Percentiles rank a stretch among this genome's conserved stretches.
Conservation (phyloP, 176 grass and related monocot species). For the Guadua angustifolia region DNA sequence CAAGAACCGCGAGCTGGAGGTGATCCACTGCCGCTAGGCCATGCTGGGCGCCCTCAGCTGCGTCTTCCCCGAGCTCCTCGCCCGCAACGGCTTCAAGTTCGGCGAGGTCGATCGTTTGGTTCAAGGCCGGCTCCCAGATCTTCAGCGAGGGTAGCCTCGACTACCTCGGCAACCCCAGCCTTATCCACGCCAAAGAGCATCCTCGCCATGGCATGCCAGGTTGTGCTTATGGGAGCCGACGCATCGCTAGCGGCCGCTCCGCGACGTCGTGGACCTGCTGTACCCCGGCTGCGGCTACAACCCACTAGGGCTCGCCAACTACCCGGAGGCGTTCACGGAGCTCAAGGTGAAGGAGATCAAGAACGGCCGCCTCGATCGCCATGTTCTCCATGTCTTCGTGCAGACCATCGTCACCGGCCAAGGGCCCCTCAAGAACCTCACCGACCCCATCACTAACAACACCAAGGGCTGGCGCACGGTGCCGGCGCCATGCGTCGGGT, state of each 20-base stretch:
- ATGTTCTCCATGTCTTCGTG: constrained; percentile 89
- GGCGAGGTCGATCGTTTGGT: constrained; percentile 77
- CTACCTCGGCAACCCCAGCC: constrained; percentile 68
- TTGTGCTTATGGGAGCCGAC: constrained; percentile 75
- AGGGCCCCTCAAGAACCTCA: constrained; percentile 81
- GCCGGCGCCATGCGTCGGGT: constrained; percentile 64
- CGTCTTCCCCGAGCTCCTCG: constrained; percentile 63
- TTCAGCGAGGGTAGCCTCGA: constrained; percentile 66
- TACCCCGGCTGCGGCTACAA: constrained; percentile 67
- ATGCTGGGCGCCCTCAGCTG: constrained; percentile 68
- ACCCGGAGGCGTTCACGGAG: constrained; percentile 69
- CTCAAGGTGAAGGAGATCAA: constrained; percentile 86
- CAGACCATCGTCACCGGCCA: constrained; percentile 85
- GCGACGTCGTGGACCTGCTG: constrained; percentile 63
- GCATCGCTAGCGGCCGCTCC: constrained; percentile 63
- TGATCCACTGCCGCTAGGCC: constrained; percentile 68
- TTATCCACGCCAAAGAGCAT: constrained; percentile 71
- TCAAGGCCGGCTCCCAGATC: constrained; percentile 69
- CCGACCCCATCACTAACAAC: constrained; percentile 86
- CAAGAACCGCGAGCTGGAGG: constrained; percentile 74
- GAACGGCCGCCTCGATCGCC: constrained; percentile 70
- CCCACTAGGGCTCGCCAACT: constrained; percentile 61
- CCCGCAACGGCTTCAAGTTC: constrained; percentile 62
- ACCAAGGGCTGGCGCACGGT: constrained; percentile 62
- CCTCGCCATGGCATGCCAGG: constrained; percentile 64